Percentiles rank a stretch among this genome's conserved stretches.
Evolutionary conservation across 2,329 filamentous ascomycete species (phyloP).

Genomic region (Talaromyces marneffei): DNA sequence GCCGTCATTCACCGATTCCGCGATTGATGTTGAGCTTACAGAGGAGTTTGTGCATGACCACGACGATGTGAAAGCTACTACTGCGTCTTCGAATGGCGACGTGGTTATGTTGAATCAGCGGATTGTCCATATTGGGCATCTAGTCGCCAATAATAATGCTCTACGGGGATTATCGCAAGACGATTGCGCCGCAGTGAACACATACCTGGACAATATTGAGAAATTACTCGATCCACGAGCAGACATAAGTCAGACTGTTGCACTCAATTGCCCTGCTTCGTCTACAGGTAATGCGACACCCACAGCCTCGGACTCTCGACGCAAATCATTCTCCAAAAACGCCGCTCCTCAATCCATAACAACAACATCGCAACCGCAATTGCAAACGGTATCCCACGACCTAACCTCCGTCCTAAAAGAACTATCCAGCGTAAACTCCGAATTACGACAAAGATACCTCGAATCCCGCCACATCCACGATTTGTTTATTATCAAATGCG

Average conservation of each 20-base stretch:
- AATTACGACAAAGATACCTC: slow-evolving; percentile 24
- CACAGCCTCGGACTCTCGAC: slow-evolving; percentile 3
- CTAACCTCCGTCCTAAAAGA: slow-evolving; percentile 23
- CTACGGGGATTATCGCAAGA: slow-evolving; percentile 12
- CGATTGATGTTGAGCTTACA: slow-evolving; percentile 21
- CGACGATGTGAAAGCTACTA: not conserved
- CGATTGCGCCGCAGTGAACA: slow-evolving; percentile 28
- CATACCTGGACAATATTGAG: slow-evolving; percentile 23
- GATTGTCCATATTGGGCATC: slow-evolving; percentile 8
- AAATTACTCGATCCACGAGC: slow-evolving; percentile 24
- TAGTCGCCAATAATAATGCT: slow-evolving; percentile 9
- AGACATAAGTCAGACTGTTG: slow-evolving; percentile 19
- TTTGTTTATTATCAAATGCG: slow-evolving; percentile 53
- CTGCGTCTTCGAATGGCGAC: not conserved
- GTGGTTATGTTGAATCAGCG: not conserved
- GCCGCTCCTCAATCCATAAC: not conserved
- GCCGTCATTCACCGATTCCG: slow-evolving; percentile 22
- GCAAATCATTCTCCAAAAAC: not conserved
- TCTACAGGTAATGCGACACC: slow-evolving; percentile 13
- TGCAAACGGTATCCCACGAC: slow-evolving; percentile 12
- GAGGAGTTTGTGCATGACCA: not conserved
- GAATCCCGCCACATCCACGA: slow-evolving; percentile 55
- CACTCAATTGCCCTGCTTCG: slow-evolving; percentile 16
- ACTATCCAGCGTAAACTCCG: slow-evolving; percentile 21
- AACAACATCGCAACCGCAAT: not conserved